Evolutionary conservation across 139 green algal species (phyloP), one percentile per base, ranked within the genome.

Genomic region (Tetraselmis striata): DNA sequence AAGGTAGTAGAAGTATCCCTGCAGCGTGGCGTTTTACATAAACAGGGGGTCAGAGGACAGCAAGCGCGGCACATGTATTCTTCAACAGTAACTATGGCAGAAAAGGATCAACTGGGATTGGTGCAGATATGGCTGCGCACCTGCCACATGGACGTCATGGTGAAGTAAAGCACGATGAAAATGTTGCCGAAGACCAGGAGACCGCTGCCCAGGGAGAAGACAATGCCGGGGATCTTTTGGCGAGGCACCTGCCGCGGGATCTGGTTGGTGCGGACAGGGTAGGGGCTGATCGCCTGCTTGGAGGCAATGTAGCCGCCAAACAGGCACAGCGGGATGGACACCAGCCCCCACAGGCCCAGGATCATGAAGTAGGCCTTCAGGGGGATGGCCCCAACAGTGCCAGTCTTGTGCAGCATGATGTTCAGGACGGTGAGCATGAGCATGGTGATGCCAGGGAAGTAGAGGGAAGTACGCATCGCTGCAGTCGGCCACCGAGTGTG

Each of bases 111-210:
- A n/a, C n/a, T n/a, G n/a, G n/a, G n/a, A n/a, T n/a, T n/a, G n/a
- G n/a, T n/a, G n/a, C n/a, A 28, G 26, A 28, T 5, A 24, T 29
- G 1, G 27, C 31, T 29, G 28, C 85, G 45, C 58, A 89, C 87
- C 88, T 91, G 92, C 95, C 95, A 98, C 87, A 98, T 88, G 75
- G 86, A 93, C 28, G 92, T 96, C 93, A 98, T 97, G 79, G 95
- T 94, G 84, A 98, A 98, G 92, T 97, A 98, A 28, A 98, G 92
- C 91, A 98, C 95, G 45, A 98, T 95, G 89, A 98, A 98, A 83
- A 98, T 91, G 75, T 95, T 97, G 83, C 95, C 95, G 82, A 98
- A 98, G 22, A 95, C 95, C 83, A 98, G 92, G 82, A 98, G 90
- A 80, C 95, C 95, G 77, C 45, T 76, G 2, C 74, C 80, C 45